phyloP scores from a whole-genome alignment of 345 rosid genomes.

The Punica granatum region DNA sequence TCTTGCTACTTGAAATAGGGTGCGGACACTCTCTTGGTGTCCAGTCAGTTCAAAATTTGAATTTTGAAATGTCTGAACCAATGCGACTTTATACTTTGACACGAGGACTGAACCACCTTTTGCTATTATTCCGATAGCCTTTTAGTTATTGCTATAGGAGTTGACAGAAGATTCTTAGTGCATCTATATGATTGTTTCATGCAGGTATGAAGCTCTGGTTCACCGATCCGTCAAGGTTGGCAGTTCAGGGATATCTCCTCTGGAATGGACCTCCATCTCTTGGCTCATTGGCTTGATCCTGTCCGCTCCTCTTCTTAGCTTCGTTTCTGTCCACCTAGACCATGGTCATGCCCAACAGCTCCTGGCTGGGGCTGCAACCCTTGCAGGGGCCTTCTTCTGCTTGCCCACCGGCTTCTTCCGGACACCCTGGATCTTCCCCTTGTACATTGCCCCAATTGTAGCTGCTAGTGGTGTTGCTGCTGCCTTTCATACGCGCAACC shows the following conservation, averaged over 20 bases:
- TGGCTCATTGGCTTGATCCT: constrained; percentile 46
- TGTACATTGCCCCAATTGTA: constrained; percentile 33
- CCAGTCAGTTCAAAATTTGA: background rate
- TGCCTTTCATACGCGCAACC: constrained; percentile 52
- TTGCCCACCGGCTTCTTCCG: constrained; percentile 49
- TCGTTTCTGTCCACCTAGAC: constrained; percentile 38
- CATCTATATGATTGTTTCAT: background rate
- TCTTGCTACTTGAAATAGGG: too few relatives aligned
- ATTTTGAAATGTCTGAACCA: background rate
- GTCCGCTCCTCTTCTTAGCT: constrained; percentile 23
- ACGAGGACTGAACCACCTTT: background rate
- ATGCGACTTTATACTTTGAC: background rate
- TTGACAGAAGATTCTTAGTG: background rate
- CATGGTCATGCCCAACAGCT: constrained; percentile 25
- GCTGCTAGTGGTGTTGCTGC: constrained; percentile 27
- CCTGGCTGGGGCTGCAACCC: constrained; percentile 40
- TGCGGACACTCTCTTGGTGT: too few relatives aligned
- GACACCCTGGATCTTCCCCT: constrained; percentile 38
- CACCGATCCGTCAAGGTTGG: constrained; percentile 12
- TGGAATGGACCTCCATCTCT: constrained; percentile 55
- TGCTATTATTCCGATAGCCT: background rate
- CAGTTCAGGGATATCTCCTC: constrained; percentile 33
- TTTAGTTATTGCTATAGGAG: background rate
- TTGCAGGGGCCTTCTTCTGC: constrained; percentile 43
- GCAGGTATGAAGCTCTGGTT: constrained; percentile 39